These are phyloP conservation scores for Rhypophila decipiens DNA, from an alignment of 495 filamentous ascomycete genomes.

Conservation along the genomic window DNA sequence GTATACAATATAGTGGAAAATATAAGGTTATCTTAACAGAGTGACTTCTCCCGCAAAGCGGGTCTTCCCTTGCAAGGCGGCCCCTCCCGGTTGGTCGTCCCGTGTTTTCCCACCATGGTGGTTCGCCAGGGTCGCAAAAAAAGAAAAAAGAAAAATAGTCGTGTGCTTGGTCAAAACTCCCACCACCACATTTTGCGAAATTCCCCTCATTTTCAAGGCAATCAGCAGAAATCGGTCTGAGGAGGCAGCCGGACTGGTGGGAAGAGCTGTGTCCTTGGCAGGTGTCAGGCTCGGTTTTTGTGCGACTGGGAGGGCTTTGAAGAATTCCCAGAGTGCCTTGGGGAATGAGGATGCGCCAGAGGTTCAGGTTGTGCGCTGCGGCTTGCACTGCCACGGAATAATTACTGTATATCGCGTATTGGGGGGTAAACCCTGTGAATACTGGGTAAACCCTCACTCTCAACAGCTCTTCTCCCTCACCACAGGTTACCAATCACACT, in stretches of 20 bases:
- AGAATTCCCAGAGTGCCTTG: background rate
- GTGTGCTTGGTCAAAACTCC: background rate
- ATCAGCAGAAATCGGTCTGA: constrained; percentile 17
- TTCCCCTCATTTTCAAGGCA: constrained; percentile 19
- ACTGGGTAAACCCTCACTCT: no score
- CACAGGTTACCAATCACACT: no score
- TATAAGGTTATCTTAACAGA: background rate
- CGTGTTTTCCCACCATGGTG: constrained; percentile 4
- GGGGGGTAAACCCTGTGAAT: no score
- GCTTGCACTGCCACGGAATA: background rate
- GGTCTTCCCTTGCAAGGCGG: background rate
- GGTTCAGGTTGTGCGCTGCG: background rate
- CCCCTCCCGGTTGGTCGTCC: background rate
- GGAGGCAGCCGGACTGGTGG: constrained; percentile 14
- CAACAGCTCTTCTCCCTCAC: no score
- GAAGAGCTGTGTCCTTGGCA: background rate
- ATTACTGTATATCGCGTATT: no score
- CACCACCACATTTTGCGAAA: constrained; percentile 5
- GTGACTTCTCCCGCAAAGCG: background rate
- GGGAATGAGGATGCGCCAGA: background rate
- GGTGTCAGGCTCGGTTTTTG: background rate
- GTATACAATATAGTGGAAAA: no score
- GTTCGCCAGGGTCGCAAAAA: constrained; percentile 5
- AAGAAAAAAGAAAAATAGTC: no score
- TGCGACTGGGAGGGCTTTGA: background rate